phyloP scores from a whole-genome alignment of 257 asterid genomes.

The Jacaranda mimosifolia region DNA sequence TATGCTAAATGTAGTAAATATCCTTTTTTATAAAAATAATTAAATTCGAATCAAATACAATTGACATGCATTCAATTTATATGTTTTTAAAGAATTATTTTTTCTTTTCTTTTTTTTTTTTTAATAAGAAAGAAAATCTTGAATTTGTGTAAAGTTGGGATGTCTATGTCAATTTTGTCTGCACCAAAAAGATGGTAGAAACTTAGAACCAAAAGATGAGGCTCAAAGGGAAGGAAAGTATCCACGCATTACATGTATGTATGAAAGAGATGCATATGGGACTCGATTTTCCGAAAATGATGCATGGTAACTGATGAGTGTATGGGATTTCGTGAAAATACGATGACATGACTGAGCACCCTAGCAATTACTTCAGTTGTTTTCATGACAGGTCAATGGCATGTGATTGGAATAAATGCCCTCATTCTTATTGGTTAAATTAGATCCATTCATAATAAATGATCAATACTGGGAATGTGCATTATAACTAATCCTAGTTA shows the following conservation, averaged over 20 bases:
- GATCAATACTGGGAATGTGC: too few relatives aligned
- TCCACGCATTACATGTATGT: conserved; percentile 29
- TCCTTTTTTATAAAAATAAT: too few relatives aligned
- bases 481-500: too few relatives aligned
- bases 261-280: conserved; percentile 40
- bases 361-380: conserved; percentile 34
- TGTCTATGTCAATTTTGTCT: not conserved
- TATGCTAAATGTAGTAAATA: too few relatives aligned
- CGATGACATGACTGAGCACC: conserved; percentile 16
- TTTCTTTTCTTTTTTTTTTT: not conserved
- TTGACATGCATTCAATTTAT: too few relatives aligned
- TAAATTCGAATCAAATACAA: too few relatives aligned
- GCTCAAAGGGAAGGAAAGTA: not conserved
- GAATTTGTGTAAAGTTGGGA: not conserved
- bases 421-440: conserved; percentile 22
- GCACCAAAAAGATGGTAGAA: not conserved
- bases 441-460: not conserved
- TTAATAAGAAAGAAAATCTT: not conserved
- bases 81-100: not conserved
- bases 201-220: not conserved
- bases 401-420: conserved; percentile 57
- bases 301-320: conserved; percentile 25
- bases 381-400: conserved; percentile 49
- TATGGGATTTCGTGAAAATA: conserved; percentile 27
- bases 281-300: conserved; percentile 23